phyloP scores from a whole-genome alignment of 23 red algal genomes.

The Gracilaria domingensis region DNA sequence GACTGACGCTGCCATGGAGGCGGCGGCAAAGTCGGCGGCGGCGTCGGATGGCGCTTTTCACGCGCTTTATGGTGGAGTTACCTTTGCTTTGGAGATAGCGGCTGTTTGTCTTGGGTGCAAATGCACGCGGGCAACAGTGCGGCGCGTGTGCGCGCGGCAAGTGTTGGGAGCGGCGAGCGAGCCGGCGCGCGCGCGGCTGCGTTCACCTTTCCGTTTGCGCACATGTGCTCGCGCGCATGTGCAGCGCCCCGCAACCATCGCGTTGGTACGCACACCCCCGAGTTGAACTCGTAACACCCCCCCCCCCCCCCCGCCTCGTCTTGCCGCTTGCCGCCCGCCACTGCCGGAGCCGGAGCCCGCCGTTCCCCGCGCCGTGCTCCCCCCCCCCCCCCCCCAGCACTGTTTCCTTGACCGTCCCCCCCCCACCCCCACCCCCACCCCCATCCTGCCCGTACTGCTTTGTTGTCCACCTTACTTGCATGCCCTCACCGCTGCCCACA shows the following conservation, averaged over 20 bases:
- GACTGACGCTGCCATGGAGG: too few relatives aligned
- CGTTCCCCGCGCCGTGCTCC: too few relatives aligned
- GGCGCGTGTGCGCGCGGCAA: too few relatives aligned
- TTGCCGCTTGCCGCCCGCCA: too few relatives aligned
- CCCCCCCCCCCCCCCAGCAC: not conserved
- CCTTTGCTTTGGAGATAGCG: too few relatives aligned
- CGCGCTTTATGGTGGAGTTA: too few relatives aligned
- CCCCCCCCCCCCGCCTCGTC: not conserved
- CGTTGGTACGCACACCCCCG: not conserved
- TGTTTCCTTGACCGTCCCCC: not conserved
- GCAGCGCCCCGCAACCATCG: not conserved
- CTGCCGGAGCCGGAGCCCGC: too few relatives aligned
- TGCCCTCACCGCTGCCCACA: too few relatives aligned
- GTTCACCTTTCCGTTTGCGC: not conserved
- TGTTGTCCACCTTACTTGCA: too few relatives aligned
- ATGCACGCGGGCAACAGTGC: slow-evolving; percentile 26
- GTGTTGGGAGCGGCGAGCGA: not conserved
- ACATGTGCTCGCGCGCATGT: slow-evolving; percentile 14
- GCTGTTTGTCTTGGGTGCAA: not conserved
- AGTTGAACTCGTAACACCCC: not conserved
- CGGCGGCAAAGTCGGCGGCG: not conserved
- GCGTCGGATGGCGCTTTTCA: not conserved
- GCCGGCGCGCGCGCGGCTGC: not conserved
- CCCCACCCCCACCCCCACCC: not conserved
- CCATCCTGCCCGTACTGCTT: too few relatives aligned